phyloP scores from a whole-genome alignment of 23 red algal genomes.

The Agarophyton chilense region DNA sequence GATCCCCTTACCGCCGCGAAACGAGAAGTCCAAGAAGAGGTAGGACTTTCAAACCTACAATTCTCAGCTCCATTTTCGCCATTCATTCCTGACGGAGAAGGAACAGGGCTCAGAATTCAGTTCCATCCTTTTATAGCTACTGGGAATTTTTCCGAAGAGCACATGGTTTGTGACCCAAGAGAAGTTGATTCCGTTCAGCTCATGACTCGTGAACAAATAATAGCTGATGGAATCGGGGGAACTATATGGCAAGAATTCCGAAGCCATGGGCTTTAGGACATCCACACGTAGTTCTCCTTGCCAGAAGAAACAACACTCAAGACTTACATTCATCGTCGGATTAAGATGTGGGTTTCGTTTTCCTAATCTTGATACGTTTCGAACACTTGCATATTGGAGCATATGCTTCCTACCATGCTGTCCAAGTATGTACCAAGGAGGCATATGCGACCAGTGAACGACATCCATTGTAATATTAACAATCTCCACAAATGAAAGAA shows the following conservation, averaged over 20 bases:
- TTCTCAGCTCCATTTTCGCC: slow-evolving; percentile 36
- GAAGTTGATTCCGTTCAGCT: slow-evolving; percentile 55
- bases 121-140: slow-evolving; percentile 59
- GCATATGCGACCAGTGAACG: too few species aligned
- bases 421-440: too few species aligned
- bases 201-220: slow-evolving; percentile 60
- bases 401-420: too few species aligned
- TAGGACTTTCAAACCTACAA: slow-evolving; percentile 35
- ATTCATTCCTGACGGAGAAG: slow-evolving; percentile 44
- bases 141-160: slow-evolving; percentile 43
- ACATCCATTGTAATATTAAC: not conserved
- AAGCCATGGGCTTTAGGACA: slow-evolving; percentile 26
- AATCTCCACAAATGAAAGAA: not conserved
- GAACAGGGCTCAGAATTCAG: slow-evolving; percentile 35
- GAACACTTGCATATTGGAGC: too few species aligned
- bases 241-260: slow-evolving; percentile 57
- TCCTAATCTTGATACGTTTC: too few species aligned
- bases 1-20: slow-evolving; percentile 47
- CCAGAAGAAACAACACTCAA: too few species aligned
- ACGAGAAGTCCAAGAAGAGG: slow-evolving; percentile 58
- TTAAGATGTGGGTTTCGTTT: too few species aligned
- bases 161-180: slow-evolving; percentile 28
- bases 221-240: slow-evolving; percentile 48
- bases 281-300: not conserved
- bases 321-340: too few species aligned